A percentile compares a stretch with the other conserved stretches of the same genome.
phyloP scores from a whole-genome alignment of 352 stramenopile species.

The Pythium oligandrum region DNA sequence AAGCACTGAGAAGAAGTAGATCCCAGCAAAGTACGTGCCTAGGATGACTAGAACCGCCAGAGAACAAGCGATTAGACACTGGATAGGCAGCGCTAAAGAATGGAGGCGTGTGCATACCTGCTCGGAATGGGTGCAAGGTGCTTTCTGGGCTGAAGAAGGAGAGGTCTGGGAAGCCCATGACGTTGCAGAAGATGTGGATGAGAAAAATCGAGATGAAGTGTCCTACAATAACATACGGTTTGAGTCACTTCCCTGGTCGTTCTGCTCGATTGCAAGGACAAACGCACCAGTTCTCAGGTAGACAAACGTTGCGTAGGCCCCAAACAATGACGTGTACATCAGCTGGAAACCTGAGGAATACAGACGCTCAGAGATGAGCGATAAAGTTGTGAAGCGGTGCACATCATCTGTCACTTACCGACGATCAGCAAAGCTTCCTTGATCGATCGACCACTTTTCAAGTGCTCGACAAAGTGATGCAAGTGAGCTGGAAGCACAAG shows the following conservation, averaged over 20 bases:
- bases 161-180: conserved; percentile 92
- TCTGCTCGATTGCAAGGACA: background rate
- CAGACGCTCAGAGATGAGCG: background rate
- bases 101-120: conserved; percentile 29
- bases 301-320: conserved; percentile 91
- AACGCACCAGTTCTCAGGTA: conserved; percentile 85
- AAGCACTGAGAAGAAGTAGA: conserved; percentile 69
- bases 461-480: conserved; percentile 83
- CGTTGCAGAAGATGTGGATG: conserved; percentile 94
- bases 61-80: background rate
- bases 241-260: too few relatives aligned
- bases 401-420: conserved; percentile 25
- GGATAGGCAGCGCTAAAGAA: background rate
- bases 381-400: background rate
- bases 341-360: conserved; percentile 86
- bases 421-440: conserved; percentile 77
- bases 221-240: too few relatives aligned
- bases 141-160: conserved; percentile 79
- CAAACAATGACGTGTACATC: conserved; percentile 95
- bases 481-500: conserved; percentile 51
- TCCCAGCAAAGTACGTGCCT: conserved; percentile 74
- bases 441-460: conserved; percentile 58
- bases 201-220: conserved; percentile 87
- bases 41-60: conserved; percentile 51
- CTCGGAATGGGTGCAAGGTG: conserved; percentile 69